Conservation (phyloP, 2,329 filamentous ascomycete genomes). For the Sporothrix schenckii region DNA sequence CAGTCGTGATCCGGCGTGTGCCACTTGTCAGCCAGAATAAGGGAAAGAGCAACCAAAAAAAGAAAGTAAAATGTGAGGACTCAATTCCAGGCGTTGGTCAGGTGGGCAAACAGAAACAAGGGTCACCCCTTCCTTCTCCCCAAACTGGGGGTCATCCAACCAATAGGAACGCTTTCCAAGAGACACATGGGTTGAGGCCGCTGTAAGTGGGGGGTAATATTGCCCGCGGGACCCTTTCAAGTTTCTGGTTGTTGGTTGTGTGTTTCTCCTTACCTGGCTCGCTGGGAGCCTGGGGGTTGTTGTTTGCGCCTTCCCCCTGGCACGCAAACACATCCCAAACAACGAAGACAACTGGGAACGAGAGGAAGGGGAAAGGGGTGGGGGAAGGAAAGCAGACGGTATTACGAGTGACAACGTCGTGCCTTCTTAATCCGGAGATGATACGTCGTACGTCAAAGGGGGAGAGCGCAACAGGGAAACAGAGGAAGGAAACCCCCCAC, state of each 20-base stretch:
- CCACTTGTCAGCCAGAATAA: neutral
- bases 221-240: neutral
- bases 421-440: constrained; percentile 17
- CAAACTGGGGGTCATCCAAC: neutral
- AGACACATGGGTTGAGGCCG: constrained; percentile 29
- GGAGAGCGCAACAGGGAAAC: neutral
- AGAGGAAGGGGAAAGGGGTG: too few relatives aligned
- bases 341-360: constrained; percentile 1
- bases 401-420: neutral
- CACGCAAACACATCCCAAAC: constrained; percentile 23
- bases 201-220: neutral
- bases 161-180: constrained; percentile 32
- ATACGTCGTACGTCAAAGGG: neutral
- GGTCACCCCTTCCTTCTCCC: constrained; percentile 11
- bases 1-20: neutral
- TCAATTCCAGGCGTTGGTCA: constrained; percentile 19
- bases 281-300: neutral
- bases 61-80: constrained; percentile 5
- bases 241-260: too few relatives aligned
- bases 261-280: neutral
- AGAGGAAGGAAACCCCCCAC: neutral
- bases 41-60: neutral
- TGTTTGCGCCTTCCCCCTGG: constrained; percentile 1
- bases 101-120: constrained; percentile 24
- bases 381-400: neutral